Evolutionary conservation across 2,329 filamentous ascomycete species (phyloP).

Genomic region (Dactylellina leptospora): DNA sequence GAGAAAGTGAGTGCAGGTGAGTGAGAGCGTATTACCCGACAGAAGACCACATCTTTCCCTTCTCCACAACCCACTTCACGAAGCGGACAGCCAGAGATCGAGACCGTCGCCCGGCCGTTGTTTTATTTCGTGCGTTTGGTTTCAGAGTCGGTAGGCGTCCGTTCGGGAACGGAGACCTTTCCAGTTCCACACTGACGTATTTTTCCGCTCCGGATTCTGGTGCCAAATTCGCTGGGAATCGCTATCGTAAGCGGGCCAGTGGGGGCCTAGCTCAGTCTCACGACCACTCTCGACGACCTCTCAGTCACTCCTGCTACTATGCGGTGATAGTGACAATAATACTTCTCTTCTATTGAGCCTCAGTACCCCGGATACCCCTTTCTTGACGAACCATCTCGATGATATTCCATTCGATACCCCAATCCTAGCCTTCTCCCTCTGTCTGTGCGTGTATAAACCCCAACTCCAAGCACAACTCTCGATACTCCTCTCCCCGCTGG

Average conservation of each 20-base stretch:
- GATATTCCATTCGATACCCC: constrained; percentile 28
- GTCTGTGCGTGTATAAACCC: constrained; percentile 15
- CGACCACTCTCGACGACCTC: constrained; percentile 38
- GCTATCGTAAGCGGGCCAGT: constrained; percentile 51
- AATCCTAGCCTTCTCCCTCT: constrained; percentile 6
- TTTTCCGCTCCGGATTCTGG: constrained; percentile 15
- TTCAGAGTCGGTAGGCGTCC: too few relatives aligned
- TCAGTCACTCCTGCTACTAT: constrained; percentile 33
- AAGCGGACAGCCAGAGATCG: too few relatives aligned
- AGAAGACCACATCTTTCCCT: constrained; percentile 2
- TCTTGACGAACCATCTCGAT: constrained; percentile 31
- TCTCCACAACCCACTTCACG: too few relatives aligned
- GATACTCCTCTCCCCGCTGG: too few relatives aligned
- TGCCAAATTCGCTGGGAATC: constrained; percentile 34
- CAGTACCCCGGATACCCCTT: neutral
- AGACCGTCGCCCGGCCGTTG: too few relatives aligned
- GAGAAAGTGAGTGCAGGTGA: too few relatives aligned
- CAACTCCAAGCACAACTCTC: constrained; percentile 12
- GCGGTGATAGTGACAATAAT: constrained; percentile 41
- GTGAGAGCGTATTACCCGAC: too few relatives aligned
- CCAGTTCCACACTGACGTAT: constrained; percentile 8
- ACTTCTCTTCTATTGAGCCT: neutral
- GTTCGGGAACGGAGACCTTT: constrained; percentile 4
- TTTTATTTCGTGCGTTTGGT: too few relatives aligned
- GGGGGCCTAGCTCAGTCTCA: constrained; percentile 50